These are phyloP conservation scores for Stemphylium vesicarium DNA, from an alignment of 2,329 filamentous ascomycete species.

Conservation along the genomic window DNA sequence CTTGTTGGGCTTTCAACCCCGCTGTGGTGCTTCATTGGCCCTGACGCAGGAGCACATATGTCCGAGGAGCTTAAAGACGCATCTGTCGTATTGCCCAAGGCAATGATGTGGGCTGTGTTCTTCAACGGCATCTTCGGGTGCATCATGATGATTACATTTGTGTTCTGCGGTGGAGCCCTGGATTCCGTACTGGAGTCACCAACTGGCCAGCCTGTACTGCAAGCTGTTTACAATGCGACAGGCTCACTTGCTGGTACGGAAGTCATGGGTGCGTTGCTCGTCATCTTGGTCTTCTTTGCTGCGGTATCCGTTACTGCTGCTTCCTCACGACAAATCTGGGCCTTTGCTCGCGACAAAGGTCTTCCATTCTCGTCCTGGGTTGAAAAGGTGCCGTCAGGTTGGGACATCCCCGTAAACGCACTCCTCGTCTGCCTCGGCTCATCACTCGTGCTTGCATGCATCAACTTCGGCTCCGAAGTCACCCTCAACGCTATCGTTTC, in stretches of 20 bases:
- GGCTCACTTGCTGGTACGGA: conserved; percentile 28
- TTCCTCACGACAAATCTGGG: conserved; percentile 35
- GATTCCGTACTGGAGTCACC: conserved; percentile 19
- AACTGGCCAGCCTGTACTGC: conserved; percentile 27
- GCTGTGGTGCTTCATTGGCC: conserved; percentile 45
- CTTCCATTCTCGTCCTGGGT: conserved; percentile 34
- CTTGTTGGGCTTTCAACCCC: conserved; percentile 48
- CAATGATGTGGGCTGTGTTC: conserved; percentile 48
- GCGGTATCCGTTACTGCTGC: conserved; percentile 45
- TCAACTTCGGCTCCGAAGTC: conserved; percentile 52
- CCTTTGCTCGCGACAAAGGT: conserved; percentile 29
- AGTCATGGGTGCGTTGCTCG: conserved; percentile 34
- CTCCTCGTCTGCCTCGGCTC: conserved; percentile 40
- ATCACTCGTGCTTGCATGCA: conserved; percentile 47
- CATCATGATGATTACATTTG: conserved; percentile 44
- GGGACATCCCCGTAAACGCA: conserved; percentile 37
- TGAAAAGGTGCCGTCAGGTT: conserved; percentile 33
- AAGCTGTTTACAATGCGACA: conserved; percentile 36
- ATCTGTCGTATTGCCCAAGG: conserved; percentile 37
- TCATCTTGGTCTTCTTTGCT: conserved; percentile 35
- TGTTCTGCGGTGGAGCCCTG: conserved; percentile 44
- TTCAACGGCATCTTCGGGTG: conserved; percentile 48
- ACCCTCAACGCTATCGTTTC: conserved; percentile 52
- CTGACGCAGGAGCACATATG: conserved; percentile 48
- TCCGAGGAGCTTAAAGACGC: conserved; percentile 44